Conservation (phyloP, 148 eudicot genomes). For the Dysphania ambrosioides region DNA sequence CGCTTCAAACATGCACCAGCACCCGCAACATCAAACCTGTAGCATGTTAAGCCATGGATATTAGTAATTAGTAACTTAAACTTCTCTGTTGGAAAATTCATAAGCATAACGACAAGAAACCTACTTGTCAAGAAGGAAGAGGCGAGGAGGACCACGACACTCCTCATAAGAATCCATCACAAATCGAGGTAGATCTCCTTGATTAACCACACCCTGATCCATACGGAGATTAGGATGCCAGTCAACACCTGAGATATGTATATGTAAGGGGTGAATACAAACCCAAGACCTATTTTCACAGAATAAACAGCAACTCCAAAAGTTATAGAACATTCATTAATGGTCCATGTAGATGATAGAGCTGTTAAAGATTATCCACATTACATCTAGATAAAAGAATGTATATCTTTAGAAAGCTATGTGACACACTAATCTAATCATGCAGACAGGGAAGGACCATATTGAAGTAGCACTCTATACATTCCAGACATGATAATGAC, state of each 20-base stretch:
- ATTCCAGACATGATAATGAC: not conserved
- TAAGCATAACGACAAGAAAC: constrained; percentile 4
- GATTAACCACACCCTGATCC: constrained; percentile 64
- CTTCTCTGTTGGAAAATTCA: not conserved
- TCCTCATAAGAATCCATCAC: constrained; percentile 97
- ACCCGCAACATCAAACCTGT: constrained; percentile 96
- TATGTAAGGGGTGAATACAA: not conserved
- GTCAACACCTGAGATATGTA: constrained; percentile 59
- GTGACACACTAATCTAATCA: not conserved
- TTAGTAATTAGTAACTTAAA: not conserved
- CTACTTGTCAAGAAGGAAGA: constrained; percentile 95
- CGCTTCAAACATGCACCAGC: constrained; percentile 98
- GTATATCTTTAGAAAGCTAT: not conserved
- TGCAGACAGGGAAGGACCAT: not conserved
- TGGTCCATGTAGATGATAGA: not conserved
- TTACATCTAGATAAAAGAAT: not conserved
- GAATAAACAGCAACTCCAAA: not conserved
- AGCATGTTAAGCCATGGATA: constrained; percentile 17
- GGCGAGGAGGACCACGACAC: constrained; percentile 91
- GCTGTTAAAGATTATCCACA: not conserved
- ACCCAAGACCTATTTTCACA: no score
- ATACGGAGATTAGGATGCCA: constrained; percentile 78
- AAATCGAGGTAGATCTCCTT: constrained; percentile 86
- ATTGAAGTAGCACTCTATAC: not conserved
- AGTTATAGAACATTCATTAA: not conserved